Percentiles rank a stretch among this genome's conserved stretches.
These are phyloP conservation scores for Puccinia coronata DNA, from an alignment of 1,284 basidiomycete genomes.

Conservation along the genomic window DNA sequence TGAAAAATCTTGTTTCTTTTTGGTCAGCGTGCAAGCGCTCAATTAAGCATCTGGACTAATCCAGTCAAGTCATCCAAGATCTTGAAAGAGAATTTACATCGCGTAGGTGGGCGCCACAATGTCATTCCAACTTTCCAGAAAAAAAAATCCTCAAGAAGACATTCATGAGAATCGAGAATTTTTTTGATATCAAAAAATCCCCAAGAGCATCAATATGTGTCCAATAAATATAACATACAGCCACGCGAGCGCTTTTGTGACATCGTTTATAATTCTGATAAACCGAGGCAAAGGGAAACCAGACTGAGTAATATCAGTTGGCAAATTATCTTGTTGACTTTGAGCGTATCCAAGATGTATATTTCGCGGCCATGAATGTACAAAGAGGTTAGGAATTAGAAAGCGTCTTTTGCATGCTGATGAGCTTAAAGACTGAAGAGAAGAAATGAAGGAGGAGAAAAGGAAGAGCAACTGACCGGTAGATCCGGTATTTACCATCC, in stretches of 20 bases:
- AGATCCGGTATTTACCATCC: slow-evolving; percentile 43
- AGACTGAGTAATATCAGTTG: slow-evolving; percentile 37
- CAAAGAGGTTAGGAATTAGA: too few species aligned
- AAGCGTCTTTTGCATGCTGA: too few species aligned
- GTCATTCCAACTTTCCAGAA: too few species aligned
- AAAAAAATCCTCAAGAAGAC: too few species aligned
- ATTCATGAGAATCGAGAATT: too few species aligned
- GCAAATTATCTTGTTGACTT: slow-evolving; percentile 47
- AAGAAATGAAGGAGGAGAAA: background rate
- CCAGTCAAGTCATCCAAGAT: too few species aligned
- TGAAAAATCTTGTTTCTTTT: too few species aligned
- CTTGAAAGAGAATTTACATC: too few species aligned
- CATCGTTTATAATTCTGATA: slow-evolving; percentile 30
- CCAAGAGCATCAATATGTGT: slow-evolving; percentile 20
- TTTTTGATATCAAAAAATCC: slow-evolving; percentile 4
- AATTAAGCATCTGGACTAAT: too few species aligned
- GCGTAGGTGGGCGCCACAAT: too few species aligned
- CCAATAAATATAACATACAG: slow-evolving; percentile 11
- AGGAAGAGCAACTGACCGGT: slow-evolving; percentile 10
- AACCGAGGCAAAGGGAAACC: slow-evolving; percentile 23
- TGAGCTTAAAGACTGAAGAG: background rate
- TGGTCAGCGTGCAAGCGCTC: too few species aligned
- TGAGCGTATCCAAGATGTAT: background rate
- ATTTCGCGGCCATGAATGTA: too few species aligned
- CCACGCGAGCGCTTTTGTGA: slow-evolving; percentile 1